phyloP scores from a whole-genome alignment of 2,329 filamentous ascomycete genomes.

The Calonectria hawksworthii region DNA sequence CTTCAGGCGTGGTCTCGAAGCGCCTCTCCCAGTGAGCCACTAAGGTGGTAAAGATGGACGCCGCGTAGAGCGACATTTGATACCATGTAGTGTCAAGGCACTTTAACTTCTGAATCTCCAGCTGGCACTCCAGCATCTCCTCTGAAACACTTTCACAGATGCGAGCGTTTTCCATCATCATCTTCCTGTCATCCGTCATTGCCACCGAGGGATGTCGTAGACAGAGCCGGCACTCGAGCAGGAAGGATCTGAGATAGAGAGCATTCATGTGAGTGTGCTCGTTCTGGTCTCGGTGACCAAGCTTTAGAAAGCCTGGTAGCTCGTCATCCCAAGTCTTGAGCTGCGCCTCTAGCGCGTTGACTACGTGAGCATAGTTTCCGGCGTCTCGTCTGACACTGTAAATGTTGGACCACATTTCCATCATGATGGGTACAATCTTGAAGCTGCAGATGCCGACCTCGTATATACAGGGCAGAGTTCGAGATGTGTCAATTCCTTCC shows the following conservation, averaged over 20 bases:
- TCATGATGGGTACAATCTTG: slow-evolving; percentile 75
- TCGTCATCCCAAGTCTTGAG: slow-evolving; percentile 73
- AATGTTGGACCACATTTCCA: slow-evolving; percentile 83
- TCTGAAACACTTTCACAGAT: slow-evolving; percentile 77
- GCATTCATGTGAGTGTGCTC: slow-evolving; percentile 65
- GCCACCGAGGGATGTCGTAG: slow-evolving; percentile 74
- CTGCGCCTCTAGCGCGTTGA: slow-evolving; percentile 76
- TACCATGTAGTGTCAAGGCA: slow-evolving; percentile 86
- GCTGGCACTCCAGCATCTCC: slow-evolving; percentile 73
- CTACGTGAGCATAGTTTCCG: slow-evolving; percentile 72
- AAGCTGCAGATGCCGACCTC: slow-evolving; percentile 76
- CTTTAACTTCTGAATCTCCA: slow-evolving; percentile 72
- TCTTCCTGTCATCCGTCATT: slow-evolving; percentile 65
- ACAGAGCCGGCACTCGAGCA: slow-evolving; percentile 71
- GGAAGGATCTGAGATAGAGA: slow-evolving; percentile 67
- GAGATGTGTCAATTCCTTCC: slow-evolving; percentile 70
- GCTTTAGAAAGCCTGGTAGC: slow-evolving; percentile 72
- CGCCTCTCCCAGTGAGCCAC: slow-evolving; percentile 78
- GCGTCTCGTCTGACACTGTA: slow-evolving; percentile 77
- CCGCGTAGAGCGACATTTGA: slow-evolving; percentile 78
- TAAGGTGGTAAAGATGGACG: slow-evolving; percentile 80
- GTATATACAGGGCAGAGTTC: slow-evolving; percentile 74
- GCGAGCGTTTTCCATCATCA: slow-evolving; percentile 73
- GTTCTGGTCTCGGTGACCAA: slow-evolving; percentile 57
- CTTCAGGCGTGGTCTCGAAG: slow-evolving; percentile 68